Conservation (phyloP, 106 monocot genomes). For the Cymbidium sinense region DNA sequence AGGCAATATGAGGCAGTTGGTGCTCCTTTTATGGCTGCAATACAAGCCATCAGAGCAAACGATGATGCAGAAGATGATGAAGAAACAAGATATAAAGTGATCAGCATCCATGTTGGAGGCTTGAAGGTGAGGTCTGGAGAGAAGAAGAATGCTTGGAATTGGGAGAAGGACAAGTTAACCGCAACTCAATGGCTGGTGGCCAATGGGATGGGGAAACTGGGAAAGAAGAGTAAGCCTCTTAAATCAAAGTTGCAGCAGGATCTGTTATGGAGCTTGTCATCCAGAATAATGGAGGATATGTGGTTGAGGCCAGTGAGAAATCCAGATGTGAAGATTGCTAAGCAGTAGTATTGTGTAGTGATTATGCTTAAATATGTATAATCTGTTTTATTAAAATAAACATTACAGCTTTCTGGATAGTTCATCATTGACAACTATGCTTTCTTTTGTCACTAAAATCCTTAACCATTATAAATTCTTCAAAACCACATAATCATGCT, state of each 20-base stretch:
- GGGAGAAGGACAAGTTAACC: neutral
- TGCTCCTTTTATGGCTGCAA: neutral
- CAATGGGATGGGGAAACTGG: neutral
- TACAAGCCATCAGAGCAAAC: neutral
- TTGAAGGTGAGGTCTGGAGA: neutral
- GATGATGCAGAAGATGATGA: neutral
- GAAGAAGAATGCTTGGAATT: neutral
- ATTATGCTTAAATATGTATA: too few relatives aligned
- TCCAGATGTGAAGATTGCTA: neutral
- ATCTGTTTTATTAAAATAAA: too few relatives aligned
- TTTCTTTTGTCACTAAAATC: too few relatives aligned
- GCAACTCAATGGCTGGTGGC: neutral
- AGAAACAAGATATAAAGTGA: neutral
- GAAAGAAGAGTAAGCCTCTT: neutral
- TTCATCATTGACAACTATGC: too few relatives aligned
- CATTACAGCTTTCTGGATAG: too few relatives aligned
- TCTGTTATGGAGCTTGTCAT: neutral
- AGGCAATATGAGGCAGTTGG: neutral
- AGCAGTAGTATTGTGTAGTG: neutral
- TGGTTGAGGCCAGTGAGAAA: neutral
- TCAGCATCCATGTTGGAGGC: neutral
- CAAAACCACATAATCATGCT: too few relatives aligned
- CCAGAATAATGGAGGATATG: neutral
- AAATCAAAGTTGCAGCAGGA: constrained; percentile 3
- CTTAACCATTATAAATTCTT: too few relatives aligned